A percentile compares a stretch with the other conserved stretches of the same genome.
Evolutionary conservation across 139 green algal genomes (phyloP).

Genomic region (Chlamydomonas sphaeroides): DNA sequence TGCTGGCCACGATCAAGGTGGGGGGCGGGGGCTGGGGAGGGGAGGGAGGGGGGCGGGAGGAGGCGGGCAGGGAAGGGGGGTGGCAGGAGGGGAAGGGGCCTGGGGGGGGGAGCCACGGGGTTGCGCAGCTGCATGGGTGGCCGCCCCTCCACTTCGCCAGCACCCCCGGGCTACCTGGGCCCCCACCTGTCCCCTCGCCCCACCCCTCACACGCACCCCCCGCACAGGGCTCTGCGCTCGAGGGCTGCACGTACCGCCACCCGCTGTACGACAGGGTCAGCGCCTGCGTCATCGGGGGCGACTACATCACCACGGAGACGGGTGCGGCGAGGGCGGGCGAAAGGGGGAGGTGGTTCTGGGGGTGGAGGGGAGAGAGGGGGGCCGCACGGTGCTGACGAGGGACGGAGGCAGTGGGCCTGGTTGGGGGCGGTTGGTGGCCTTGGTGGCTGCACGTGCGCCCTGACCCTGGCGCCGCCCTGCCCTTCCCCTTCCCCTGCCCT

Average conservation of each 20-base stretch:
- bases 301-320: slow-evolving; percentile 98
- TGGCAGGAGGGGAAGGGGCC: too few species aligned
- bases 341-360: not conserved
- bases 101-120: too few species aligned
- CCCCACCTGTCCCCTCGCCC: not conserved
- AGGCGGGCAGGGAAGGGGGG: too few species aligned
- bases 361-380: not conserved
- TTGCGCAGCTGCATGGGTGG: too few species aligned
- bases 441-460: too few species aligned
- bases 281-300: slow-evolving; percentile 93
- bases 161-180: too few species aligned
- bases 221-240: slow-evolving; percentile 78
- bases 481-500: not conserved
- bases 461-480: not conserved
- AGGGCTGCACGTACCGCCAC: slow-evolving; percentile 89
- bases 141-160: too few species aligned
- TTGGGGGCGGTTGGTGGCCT: too few species aligned
- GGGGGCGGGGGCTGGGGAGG: not conserved
- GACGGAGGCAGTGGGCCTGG: not conserved
- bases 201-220: slow-evolving; percentile 6
- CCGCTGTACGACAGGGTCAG: slow-evolving; percentile 84
- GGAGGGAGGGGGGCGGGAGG: too few species aligned
- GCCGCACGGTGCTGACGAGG: not conserved
- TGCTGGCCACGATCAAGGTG: slow-evolving; percentile 36
- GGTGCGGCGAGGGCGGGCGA: slow-evolving; percentile 31